These are phyloP conservation scores for Fusarium sublunatum DNA, from an alignment of 2,329 filamentous ascomycete genomes.

Conservation along the genomic window DNA sequence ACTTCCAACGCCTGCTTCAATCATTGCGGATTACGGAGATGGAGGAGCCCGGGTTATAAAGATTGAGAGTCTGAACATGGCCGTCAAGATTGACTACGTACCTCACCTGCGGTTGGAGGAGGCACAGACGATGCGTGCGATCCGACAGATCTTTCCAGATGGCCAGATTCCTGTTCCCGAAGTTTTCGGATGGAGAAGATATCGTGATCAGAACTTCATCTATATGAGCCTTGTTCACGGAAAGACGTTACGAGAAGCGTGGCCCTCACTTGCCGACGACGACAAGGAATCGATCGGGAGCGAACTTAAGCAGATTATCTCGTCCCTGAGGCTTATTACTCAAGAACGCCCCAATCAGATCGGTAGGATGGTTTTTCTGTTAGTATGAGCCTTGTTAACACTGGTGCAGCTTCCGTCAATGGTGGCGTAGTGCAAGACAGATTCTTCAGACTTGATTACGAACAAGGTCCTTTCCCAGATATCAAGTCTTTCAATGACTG, in stretches of 20 bases:
- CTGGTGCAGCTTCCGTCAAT: constrained; percentile 33
- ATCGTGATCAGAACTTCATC: constrained; percentile 29
- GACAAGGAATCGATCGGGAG: constrained; percentile 33
- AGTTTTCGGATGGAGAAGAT: constrained; percentile 52
- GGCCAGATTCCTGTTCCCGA: constrained; percentile 32
- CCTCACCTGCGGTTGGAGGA: constrained; percentile 21
- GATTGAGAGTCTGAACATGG: constrained; percentile 19
- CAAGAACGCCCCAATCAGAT: constrained; percentile 19
- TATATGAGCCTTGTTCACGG: constrained; percentile 39
- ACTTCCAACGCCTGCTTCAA: constrained; percentile 15
- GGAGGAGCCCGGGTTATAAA: constrained; percentile 6
- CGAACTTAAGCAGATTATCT: constrained; percentile 25
- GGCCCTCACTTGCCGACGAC: constrained; percentile 25
- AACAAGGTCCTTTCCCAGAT: constrained; percentile 30
- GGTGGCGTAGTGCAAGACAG: constrained; percentile 39
- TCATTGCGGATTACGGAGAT: constrained; percentile 9
- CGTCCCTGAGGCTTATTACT: constrained; percentile 12
- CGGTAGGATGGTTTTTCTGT: background rate
- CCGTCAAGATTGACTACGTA: constrained; percentile 15
- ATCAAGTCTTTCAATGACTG: constrained; percentile 41
- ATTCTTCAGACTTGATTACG: constrained; percentile 38
- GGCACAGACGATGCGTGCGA: constrained; percentile 17
- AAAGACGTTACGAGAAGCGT: constrained; percentile 35
- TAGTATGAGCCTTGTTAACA: background rate
- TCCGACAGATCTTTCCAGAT: constrained; percentile 20